phyloP scores from a whole-genome alignment of 768 basidiomycete genomes.

The Coprinopsis marcescibilis region DNA sequence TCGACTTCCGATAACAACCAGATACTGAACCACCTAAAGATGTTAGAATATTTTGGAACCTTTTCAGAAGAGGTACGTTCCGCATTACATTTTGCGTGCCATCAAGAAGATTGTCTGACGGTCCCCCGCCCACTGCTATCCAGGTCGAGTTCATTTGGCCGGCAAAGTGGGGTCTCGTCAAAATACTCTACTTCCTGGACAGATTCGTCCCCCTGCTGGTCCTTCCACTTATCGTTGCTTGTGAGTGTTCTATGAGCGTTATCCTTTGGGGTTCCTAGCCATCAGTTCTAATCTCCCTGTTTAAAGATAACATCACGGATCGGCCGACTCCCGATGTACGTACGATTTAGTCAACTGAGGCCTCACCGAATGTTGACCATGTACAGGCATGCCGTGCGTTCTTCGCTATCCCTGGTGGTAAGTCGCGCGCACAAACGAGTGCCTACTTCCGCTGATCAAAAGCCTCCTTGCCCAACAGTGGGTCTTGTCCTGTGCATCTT shows the following conservation, averaged over 20 bases:
- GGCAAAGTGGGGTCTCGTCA: not conserved
- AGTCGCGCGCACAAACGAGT: not conserved
- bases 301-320: not conserved
- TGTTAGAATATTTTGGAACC: no score
- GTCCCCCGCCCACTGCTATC: no score
- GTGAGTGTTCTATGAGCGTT: not conserved
- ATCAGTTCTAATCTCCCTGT: not conserved
- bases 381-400: no score
- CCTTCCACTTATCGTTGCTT: not conserved
- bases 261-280: not conserved
- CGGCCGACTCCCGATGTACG: no score
- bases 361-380: no score
- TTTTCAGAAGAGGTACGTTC: no score
- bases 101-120: no score
- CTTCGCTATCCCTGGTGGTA: not conserved
- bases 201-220: not conserved
- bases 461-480: not conserved
- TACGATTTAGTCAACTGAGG: no score
- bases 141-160: not conserved
- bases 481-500: not conserved
- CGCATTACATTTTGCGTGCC: no score
- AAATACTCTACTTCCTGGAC: not conserved
- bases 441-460: not conserved
- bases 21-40: no score
- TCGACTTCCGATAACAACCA: no score